phyloP scores from a whole-genome alignment of 1,284 basidiomycete genomes.

The Singerocomus inundabilis region DNA sequence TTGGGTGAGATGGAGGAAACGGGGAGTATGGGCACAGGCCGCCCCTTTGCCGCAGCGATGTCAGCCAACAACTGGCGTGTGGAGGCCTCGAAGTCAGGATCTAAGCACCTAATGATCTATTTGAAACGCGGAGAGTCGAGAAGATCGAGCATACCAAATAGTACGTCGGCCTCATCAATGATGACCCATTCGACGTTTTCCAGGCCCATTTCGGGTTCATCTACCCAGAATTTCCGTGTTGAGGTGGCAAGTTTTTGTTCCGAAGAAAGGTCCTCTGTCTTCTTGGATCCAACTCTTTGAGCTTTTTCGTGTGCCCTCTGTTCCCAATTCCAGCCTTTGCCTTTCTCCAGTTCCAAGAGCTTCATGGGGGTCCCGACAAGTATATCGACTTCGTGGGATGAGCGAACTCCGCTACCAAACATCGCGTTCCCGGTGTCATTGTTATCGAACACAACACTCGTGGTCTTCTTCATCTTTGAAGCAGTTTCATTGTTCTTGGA shows the following conservation, averaged over 20 bases:
- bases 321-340: slow-evolving; percentile 63
- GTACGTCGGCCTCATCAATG: slow-evolving; percentile 85
- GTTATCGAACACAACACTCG: slow-evolving; percentile 21
- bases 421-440: slow-evolving; percentile 14
- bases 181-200: slow-evolving; percentile 80
- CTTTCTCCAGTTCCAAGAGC: slow-evolving; percentile 67
- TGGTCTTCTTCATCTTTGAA: slow-evolving; percentile 46
- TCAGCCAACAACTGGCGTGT: slow-evolving; percentile 68
- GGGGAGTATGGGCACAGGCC: slow-evolving; percentile 38
- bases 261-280: slow-evolving; percentile 23
- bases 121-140: not conserved
- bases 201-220: slow-evolving; percentile 55
- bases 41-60: slow-evolving; percentile 61
- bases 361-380: slow-evolving; percentile 78
- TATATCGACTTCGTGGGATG: slow-evolving; percentile 57
- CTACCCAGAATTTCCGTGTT: slow-evolving; percentile 34
- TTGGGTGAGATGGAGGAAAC: slow-evolving; percentile 20
- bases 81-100: slow-evolving; percentile 75
- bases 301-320: slow-evolving; percentile 33
- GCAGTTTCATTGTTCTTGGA: slow-evolving; percentile 40
- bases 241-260: slow-evolving; percentile 30
- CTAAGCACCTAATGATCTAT: slow-evolving; percentile 28
- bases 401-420: slow-evolving; percentile 11
- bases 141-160: slow-evolving; percentile 61
- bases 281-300: slow-evolving; percentile 20